Evolutionary conservation across 306 rosid genomes (phyloP).

Genomic region (Rosa rugosa): DNA sequence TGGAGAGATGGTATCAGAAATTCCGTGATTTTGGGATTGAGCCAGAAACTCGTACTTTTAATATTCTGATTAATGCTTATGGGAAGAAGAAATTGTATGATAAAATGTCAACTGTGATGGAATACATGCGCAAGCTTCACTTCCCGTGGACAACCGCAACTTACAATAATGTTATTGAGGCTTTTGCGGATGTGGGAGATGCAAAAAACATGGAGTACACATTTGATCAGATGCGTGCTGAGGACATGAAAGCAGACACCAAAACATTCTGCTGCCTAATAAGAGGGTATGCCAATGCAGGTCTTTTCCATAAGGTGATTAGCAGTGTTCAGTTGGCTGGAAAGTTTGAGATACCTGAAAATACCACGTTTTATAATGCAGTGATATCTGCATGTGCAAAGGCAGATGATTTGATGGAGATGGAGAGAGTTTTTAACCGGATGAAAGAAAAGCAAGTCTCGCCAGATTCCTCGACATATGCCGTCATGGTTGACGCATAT

Average conservation of each 20-base stretch:
- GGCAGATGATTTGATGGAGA: constrained; percentile 89
- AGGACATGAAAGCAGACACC: constrained; percentile 90
- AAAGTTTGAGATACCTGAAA: constrained; percentile 77
- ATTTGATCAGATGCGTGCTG: constrained; percentile 93
- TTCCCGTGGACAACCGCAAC: constrained; percentile 98
- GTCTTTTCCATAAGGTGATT: constrained; percentile 90
- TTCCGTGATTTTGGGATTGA: constrained; percentile 86
- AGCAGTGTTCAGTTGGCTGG: constrained; percentile 76
- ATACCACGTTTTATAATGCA: constrained; percentile 64
- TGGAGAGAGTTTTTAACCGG: constrained; percentile 83
- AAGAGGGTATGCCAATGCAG: constrained; percentile 92
- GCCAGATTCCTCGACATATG: constrained; percentile 64
- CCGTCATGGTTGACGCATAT: constrained; percentile 72
- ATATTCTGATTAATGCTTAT: constrained; percentile 87
- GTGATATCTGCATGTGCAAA: constrained; percentile 88
- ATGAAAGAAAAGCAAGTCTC: constrained; percentile 78
- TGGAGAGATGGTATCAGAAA: constrained; percentile 97
- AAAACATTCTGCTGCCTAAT: constrained; percentile 95
- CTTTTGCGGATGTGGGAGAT: constrained; percentile 88
- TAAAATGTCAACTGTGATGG: constrained; percentile 98
- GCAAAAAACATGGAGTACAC: constrained; percentile 90
- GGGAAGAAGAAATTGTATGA: constrained; percentile 91
- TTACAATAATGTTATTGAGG: constrained; percentile 92
- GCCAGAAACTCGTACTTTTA: constrained; percentile 94
- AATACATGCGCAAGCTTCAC: constrained; percentile 91